Base-by-base conservation (phyloP, 345 rosid species). In the Tarenaya hassleriana region DNA sequence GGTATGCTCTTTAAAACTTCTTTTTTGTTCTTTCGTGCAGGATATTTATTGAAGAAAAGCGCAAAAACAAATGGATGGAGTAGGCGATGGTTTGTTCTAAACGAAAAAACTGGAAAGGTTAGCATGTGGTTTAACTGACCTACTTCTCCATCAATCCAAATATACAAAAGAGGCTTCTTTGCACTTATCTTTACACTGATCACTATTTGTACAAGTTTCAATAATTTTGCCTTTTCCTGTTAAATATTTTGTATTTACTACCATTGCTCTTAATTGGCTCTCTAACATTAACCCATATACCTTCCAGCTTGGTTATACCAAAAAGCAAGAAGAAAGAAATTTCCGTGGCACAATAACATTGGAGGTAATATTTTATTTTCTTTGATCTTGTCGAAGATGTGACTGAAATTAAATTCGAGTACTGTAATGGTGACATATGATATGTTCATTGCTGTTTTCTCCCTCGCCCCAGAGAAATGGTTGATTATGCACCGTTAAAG, bases 21-120 rank as follows among this genome's bases (percentile, higher is more conserved):
- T n/a, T 56, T 62, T 27, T 34, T 31, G 16, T 29, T 27, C 52
- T 38, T 60, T 37, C 47, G 45, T 78, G 64, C 83, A 94, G 99
- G 97, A 46, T 88, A 78, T 64, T 72, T 94, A 50, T 67, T 86
- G 77, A 94, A 88, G 77, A 94, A 80, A 70, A 94, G 99, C 74
- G 94, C 68, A 50, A 94, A 88, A 77, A 75, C 86, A 47, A 83
- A 75, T 67, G 95, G 87, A 24, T 94, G 99, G 99, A 82, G 91
- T 59, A 71, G 72, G 69, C 75, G 91, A 44, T 94, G 97, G 97
- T 94, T 94, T 78, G 99, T 94, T 41, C 70, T 94, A 61, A 94
- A 86, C 76, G 95, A 86, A 69, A 94, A 86, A 76, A 88, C 72
- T 62, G 97, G 99, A 73, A 94, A 94, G 95, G 99, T 83, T 57